Base-by-base conservation (phyloP, 352 stramenopile species). In the Globisporangium orthogonon region DNA sequence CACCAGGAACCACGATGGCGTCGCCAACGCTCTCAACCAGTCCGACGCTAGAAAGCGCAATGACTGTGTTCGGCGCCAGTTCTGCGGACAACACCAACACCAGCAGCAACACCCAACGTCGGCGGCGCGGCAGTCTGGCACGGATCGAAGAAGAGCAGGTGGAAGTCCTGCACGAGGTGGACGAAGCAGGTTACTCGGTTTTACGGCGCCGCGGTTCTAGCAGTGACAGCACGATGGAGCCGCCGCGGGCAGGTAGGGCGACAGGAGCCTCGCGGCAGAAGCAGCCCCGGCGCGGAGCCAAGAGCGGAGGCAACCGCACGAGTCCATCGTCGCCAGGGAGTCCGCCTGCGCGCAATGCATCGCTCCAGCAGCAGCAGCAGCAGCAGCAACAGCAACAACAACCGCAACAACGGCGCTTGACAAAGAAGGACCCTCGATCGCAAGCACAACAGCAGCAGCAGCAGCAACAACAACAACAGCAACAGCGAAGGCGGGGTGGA, bases 151-250 rank as follows among this genome's bases (percentile, higher is more conserved):
- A 47, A 15, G 33, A 28, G 49, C 57, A 51, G 33, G 14, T 46
- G 17, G 53, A 46, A 18, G 45, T 56, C 18, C 41, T 41, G 23
- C 57, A 52, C 0, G 47, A 72, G 35, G 47, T 71, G 15, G 75
- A 85, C 30, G 70, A 73, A 14, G 75, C 75, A 1, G 75, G 75
- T 23, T 85, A 85, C 60, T 83, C 75, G 3, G 68, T 85, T 35
- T 73, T 83, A n/a, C 72, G 72, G 3, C 71, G 67, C 14, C 70
- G 73, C 23, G 50, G 31, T 2, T 60, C 50, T 7, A 47, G 53
- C 29, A 56, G 28, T 13, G 30, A 61, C 31, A 44, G 41, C 15
- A 15, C 37, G 6, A 6, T 13, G 7, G 43, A 48, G 10, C 10
- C n/a, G 43, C 13, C 43, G 11, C 43, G 43, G n/a, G 17, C 43